phyloP scores from a whole-genome alignment of 768 basidiomycete genomes.

The Asterophora lycoperdoides region DNA sequence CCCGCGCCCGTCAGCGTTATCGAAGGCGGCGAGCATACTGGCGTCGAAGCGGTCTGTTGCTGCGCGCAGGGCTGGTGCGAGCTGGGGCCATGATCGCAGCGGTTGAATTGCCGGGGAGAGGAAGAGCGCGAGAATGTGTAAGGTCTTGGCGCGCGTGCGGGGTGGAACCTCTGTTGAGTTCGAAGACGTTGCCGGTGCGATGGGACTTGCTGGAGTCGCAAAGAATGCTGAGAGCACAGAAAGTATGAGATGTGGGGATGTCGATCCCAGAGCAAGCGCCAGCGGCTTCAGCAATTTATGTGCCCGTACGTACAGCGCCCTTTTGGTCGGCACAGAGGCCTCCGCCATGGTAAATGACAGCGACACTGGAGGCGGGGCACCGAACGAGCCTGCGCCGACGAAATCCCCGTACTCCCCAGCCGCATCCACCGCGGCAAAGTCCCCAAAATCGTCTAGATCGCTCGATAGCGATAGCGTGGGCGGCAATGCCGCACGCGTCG shows the following conservation, averaged over 20 bases:
- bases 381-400: slow-evolving; percentile 9
- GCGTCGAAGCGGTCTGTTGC: slow-evolving; percentile 90
- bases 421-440: slow-evolving; percentile 14
- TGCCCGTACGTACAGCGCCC: slow-evolving; percentile 55
- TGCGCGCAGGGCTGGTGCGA: slow-evolving; percentile 62
- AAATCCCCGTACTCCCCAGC: slow-evolving; percentile 2
- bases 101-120: slow-evolving; percentile 72
- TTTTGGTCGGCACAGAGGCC: slow-evolving; percentile 28
- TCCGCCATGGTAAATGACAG: slow-evolving; percentile 15
- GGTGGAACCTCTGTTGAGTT: slow-evolving; percentile 32
- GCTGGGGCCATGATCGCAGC: slow-evolving; percentile 57
- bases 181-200: slow-evolving; percentile 1
- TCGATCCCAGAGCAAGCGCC: slow-evolving; percentile 44
- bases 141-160: slow-evolving; percentile 55
- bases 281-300: slow-evolving; percentile 62
- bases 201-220: slow-evolving; percentile 17
- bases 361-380: slow-evolving; percentile 17
- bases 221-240: slow-evolving; percentile 46
- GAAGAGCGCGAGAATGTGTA: slow-evolving; percentile 72
- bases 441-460: slow-evolving; percentile 18
- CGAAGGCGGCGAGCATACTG: slow-evolving; percentile 81
- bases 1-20: slow-evolving; percentile 68
- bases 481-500: slow-evolving; percentile 1
- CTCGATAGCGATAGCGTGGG: slow-evolving; percentile 9
- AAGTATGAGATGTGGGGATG: slow-evolving; percentile 65